Percentiles rank a stretch among this genome's conserved stretches.
phyloP scores from a whole-genome alignment of 2,329 filamentous ascomycete genomes.

The Penicillium sp. region DNA sequence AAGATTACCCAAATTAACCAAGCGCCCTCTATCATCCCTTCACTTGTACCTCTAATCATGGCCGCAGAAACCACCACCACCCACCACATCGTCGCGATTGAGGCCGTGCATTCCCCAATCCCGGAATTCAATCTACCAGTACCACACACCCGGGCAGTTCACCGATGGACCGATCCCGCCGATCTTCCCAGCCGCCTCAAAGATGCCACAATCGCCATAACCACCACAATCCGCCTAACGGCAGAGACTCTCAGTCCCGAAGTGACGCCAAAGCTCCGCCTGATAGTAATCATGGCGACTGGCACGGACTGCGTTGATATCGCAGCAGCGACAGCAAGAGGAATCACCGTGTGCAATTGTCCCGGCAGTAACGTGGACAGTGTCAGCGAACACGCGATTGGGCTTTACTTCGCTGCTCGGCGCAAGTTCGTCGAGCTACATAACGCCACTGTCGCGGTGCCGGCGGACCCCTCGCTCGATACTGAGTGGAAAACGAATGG shows the following conservation, averaged over 20 bases:
- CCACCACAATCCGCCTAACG: conserved; percentile 33
- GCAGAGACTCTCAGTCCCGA: conserved; percentile 40
- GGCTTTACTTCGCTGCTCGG: conserved; percentile 50
- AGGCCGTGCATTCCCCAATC: conserved; percentile 45
- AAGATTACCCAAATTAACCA: background rate
- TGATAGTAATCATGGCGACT: conserved; percentile 48
- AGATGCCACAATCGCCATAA: conserved; percentile 50
- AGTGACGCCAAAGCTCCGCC: conserved; percentile 44
- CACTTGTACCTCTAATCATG: background rate
- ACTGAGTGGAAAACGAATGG: conserved; percentile 43
- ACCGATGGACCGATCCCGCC: conserved; percentile 35
- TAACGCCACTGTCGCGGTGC: conserved; percentile 26
- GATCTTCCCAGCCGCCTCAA: conserved; percentile 40
- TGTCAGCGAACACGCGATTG: conserved; percentile 53
- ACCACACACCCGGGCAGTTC: conserved; percentile 36
- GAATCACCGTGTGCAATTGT: conserved; percentile 49
- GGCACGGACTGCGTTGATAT: conserved; percentile 51
- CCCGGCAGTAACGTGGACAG: conserved; percentile 49
- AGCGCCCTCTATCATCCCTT: background rate
- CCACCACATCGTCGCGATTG: conserved; percentile 50
- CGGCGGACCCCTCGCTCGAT: background rate
- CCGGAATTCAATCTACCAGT: conserved; percentile 45
- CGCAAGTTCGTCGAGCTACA: conserved; percentile 43
- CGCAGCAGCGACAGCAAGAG: conserved; percentile 41
- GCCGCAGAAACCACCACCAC: conserved; percentile 19